phyloP scores from a whole-genome alignment of 2,329 filamentous ascomycete species.

The Triangularia setosa region DNA sequence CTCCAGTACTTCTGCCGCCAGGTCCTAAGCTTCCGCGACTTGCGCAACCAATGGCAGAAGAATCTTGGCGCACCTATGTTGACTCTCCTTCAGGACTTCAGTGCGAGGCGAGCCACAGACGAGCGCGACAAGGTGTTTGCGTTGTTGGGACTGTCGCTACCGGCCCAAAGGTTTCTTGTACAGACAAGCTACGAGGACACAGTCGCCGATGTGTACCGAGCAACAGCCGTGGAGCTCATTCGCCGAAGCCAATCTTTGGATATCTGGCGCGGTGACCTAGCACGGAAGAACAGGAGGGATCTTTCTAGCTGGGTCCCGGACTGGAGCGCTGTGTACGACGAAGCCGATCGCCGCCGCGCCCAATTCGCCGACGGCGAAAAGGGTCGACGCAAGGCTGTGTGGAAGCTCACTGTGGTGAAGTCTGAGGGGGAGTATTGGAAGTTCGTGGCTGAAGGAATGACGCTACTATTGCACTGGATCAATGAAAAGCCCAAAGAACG shows the following conservation, averaged over 20 bases:
- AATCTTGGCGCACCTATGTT: slow-evolving; percentile 6
- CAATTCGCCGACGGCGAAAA: background rate
- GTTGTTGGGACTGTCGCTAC: slow-evolving; percentile 5
- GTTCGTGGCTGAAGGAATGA: background rate
- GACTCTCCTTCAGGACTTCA: slow-evolving; percentile 14
- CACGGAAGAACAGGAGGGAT: slow-evolving; percentile 10
- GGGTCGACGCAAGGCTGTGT: background rate
- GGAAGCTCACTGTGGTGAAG: background rate
- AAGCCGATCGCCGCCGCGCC: background rate
- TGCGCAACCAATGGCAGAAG: background rate
- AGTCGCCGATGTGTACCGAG: background rate
- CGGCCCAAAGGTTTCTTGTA: background rate
- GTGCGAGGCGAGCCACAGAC: slow-evolving; percentile 13
- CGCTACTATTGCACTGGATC: background rate
- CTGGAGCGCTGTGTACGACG: slow-evolving; percentile 14
- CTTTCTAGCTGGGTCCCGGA: slow-evolving; percentile 21
- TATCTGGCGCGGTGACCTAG: slow-evolving; percentile 9
- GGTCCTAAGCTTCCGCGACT: slow-evolving; percentile 4
- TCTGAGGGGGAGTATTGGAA: background rate
- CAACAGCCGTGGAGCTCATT: background rate
- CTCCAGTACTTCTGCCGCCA: slow-evolving; percentile 4
- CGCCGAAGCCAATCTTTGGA: background rate
- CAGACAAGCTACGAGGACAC: background rate
- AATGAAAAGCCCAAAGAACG: background rate
- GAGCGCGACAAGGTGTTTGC: slow-evolving; percentile 20